Evolutionary conservation across 257 asterid genomes (phyloP).

Genomic region (Fraxinus pennsylvanica): DNA sequence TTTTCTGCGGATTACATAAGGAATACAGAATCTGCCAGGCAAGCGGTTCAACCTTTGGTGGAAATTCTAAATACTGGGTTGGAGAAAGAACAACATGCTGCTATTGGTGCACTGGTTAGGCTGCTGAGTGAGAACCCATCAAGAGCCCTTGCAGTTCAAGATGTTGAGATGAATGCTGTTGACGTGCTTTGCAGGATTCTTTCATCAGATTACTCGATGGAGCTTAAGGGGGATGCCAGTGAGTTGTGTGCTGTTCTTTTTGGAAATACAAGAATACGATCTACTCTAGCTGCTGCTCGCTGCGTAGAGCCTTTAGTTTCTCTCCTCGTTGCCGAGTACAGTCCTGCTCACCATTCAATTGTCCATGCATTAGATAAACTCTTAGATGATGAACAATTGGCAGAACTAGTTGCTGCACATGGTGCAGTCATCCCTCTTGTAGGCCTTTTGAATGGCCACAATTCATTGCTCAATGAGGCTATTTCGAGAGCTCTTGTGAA

Average conservation of each 20-base stretch:
- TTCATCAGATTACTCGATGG: conserved; percentile 80
- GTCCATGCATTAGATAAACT: conserved; percentile 91
- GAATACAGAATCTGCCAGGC: conserved; percentile 91
- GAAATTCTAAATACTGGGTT: conserved; percentile 86
- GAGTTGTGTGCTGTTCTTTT: conserved; percentile 87
- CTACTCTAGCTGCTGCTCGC: conserved; percentile 90
- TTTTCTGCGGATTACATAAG: conserved; percentile 95
- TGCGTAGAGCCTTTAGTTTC: conserved; percentile 96
- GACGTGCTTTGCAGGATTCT: conserved; percentile 89
- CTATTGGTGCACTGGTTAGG: conserved; percentile 89
- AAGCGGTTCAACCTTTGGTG: conserved; percentile 96
- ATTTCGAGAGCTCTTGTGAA: conserved; percentile 91
- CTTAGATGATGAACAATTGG: conserved; percentile 89
- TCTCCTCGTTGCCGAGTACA: conserved; percentile 72
- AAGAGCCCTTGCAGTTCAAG: conserved; percentile 91
- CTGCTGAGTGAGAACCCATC: conserved; percentile 89
- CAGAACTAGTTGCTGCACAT: conserved; percentile 95
- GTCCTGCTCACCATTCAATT: conserved; percentile 84
- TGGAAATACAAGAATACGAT: conserved; percentile 84
- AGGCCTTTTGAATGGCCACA: conserved; percentile 78
- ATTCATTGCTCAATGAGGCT: conserved; percentile 83
- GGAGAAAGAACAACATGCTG: conserved; percentile 99
- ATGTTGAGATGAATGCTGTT: conserved; percentile 93
- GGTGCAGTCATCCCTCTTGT: conserved; percentile 97
- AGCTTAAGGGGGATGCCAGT: conserved; percentile 95